Base-by-base conservation (phyloP, 257 asterid genomes). In the Lycium barbarum region DNA sequence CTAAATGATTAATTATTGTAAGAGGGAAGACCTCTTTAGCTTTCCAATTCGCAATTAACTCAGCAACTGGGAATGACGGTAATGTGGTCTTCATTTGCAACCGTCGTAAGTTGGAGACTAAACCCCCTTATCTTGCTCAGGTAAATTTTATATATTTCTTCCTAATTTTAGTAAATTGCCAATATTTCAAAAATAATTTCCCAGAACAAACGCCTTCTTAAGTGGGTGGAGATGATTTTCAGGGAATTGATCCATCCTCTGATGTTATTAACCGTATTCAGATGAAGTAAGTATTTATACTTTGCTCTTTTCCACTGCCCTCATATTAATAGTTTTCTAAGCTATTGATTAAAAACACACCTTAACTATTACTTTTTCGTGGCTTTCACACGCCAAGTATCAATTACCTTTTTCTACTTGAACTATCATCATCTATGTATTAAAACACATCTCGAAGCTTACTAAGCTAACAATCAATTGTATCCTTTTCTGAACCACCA, bases 81-180 rank as follows among this genome's bases (percentile, higher is more conserved):
- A 87, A 68, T 35, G 97, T 93, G 2, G 95, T 95, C 38, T 87
- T 96, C 87, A 87, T 96, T 51, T 93, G 98, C 94, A 91, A 85
- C 84, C 93, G 95, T 58, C 93, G 92, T 87, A 91, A 85, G 78
- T 84, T 96, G 54, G 91, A 93, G 74, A 36, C 80, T 78, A 85
- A 81, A 35, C 96, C 98, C 49, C 98, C 98, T 38, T 90, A 91
- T 86, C 97, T 95, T 91, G 93, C 98, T 84, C 95, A 91, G 94
- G 98, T 90, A 84, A 12, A 40, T 13, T n/a, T n/a, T n/a, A n/a
- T n/a, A n/a, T 33, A 1, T 40, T 40, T 40, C 45, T 40, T 40
- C 45, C 45, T 66, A 66, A 66, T 33, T 66, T 26, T 33, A 66
- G n/a, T 33, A 40, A 40, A 40, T 40, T 40, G 45, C 0, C 45